Evolutionary conservation across 192 early-diverging fungal genomes (phyloP).

Genomic region (Glomus cerebriforme): DNA sequence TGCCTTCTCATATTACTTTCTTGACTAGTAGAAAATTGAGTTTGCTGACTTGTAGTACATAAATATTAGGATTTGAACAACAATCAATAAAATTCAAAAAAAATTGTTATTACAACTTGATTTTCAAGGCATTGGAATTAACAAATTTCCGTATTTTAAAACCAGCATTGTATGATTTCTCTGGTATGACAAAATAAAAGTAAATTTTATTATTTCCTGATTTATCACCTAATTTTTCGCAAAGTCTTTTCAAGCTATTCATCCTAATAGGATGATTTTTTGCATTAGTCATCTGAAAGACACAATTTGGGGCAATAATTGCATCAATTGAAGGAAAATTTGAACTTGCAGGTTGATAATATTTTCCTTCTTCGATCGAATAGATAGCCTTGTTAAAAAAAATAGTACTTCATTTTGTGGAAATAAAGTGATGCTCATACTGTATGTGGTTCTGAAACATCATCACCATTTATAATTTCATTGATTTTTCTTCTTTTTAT

Average conservation of each 20-base stretch:
- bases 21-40: no score
- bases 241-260: conserved; percentile 18
- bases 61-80: no score
- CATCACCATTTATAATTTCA: no score
- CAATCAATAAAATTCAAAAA: no score
- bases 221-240: conserved; percentile 8
- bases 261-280: conserved; percentile 24
- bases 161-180: not conserved
- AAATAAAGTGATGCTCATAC: not conserved
- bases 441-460: no score
- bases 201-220: conserved; percentile 4
- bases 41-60: no score
- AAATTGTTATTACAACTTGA: no score
- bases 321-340: conserved; percentile 21
- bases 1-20: no score
- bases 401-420: not conserved
- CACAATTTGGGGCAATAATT: conserved; percentile 15
- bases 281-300: not conserved
- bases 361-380: conserved; percentile 14
- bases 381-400: conserved; percentile 8
- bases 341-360: not conserved
- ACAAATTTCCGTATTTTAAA: no score
- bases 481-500: no score
- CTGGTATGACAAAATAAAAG: not conserved
- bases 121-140: no score